Evolutionary conservation across 768 basidiomycete genomes (phyloP), one percentile per base, ranked within the genome.

Genomic region (Tylopilus vinaceipallidus): DNA sequence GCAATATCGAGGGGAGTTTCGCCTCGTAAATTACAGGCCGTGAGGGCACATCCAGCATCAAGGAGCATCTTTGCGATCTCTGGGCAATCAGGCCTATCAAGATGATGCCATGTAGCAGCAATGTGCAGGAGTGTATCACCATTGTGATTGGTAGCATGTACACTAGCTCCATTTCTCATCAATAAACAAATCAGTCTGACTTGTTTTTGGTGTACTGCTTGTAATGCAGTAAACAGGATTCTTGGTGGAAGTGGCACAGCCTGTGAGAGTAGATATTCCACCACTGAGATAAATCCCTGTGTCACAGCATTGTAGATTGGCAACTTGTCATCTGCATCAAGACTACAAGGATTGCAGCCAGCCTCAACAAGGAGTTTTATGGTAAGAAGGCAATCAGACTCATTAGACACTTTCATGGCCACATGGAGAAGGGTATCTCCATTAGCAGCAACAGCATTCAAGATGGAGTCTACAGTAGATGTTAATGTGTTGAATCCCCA

Each of bases 101-200:
- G 16, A 12, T 32, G 39, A 7, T 8, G 20, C 30, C 39, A 40
- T 4, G 46, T 20, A 12, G 27, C 36, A 1, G n/a, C n/a, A n/a
- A n/a, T n/a, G n/a, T 47, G 42, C 11, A 55, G 19, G 1, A 51
- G 16, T 8, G 26, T 40, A 11, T 49, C 47, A 4, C 26, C 27
- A 8, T 29, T n/a, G 8, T 19, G 13, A n/a, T 26, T 24, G 20
- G 39, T 17, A 22, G 20, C 17, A 24, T 19, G 24, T 14, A 35
- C 5, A 12, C 47, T 17, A 6, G 47, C 52, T 29, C 47, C 34
- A 6, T 42, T 43, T 1, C 7, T 14, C 11, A 53, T 12, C 7
- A 55, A 43, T 4, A 53, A 36, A 12, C 27, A 33, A 22, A 50
- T 7, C 48, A 53, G 43, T n/a, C 27, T 12, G 36, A 22, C 35